phyloP scores from a whole-genome alignment of 1,284 basidiomycete species.

The Taiwanofungus camphoratus region DNA sequence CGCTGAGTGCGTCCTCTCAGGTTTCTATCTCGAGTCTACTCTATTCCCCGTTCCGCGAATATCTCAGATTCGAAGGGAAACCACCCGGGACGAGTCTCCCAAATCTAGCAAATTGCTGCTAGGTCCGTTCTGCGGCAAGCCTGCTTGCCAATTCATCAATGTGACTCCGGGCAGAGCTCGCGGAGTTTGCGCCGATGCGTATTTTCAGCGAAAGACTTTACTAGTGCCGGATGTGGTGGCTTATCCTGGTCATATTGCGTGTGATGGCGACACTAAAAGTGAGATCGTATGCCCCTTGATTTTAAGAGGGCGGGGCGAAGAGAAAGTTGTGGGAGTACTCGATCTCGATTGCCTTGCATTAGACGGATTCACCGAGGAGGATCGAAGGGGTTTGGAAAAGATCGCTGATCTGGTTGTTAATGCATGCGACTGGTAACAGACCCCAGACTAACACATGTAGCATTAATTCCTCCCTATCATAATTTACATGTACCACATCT shows the following conservation, averaged over 20 bases:
- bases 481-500: no score
- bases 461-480: no score
- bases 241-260: conserved; percentile 88
- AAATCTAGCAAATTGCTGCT: conserved; percentile 37
- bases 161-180: conserved; percentile 48
- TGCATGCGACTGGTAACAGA: conserved; percentile 48
- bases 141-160: conserved; percentile 80
- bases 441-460: background rate
- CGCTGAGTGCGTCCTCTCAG: conserved; percentile 33
- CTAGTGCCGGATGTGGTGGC: conserved; percentile 69
- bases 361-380: conserved; percentile 72
- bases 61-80: conserved; percentile 6
- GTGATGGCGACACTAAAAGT: conserved; percentile 81
- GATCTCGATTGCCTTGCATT: conserved; percentile 78
- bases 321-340: conserved; percentile 63
- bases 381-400: conserved; percentile 65
- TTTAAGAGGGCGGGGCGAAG: conserved; percentile 27
- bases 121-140: conserved; percentile 85
- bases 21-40: conserved; percentile 74
- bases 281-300: conserved; percentile 82
- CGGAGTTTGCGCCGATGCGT: conserved; percentile 83
- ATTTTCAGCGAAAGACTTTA: conserved; percentile 46
- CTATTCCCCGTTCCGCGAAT: conserved; percentile 51
- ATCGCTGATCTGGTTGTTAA: conserved; percentile 59
- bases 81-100: conserved; percentile 1